phyloP scores from a whole-genome alignment of 2,329 filamentous ascomycete species.

The Neoascochyta sp. region DNA sequence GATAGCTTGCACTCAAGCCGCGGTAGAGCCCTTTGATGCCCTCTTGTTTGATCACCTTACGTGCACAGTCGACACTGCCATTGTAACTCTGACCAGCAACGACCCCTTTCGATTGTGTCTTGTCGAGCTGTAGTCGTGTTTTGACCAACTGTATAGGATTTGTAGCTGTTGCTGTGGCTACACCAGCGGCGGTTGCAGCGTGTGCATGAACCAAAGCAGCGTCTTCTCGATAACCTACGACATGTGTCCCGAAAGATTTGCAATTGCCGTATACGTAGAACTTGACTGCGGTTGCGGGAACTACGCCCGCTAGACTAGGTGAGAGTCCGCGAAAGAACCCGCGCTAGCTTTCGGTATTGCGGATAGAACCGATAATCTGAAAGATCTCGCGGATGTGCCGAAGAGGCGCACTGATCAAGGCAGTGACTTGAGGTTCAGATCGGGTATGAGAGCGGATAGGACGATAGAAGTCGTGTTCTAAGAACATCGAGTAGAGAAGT shows the following conservation, averaged over 20 bases:
- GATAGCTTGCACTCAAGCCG: constrained; percentile 24
- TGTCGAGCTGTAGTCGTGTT: constrained; percentile 12
- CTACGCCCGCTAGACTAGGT: constrained; percentile 39
- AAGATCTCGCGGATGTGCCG: constrained; percentile 30
- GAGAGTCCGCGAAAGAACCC: constrained; percentile 39
- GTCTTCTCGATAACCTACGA: constrained; percentile 27
- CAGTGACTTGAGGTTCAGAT: neutral
- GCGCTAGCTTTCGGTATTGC: constrained; percentile 38
- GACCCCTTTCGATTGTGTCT: constrained; percentile 3
- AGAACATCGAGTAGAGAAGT: constrained; percentile 2
- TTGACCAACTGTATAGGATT: constrained; percentile 42
- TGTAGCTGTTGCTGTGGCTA: constrained; percentile 37
- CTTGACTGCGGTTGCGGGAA: constrained; percentile 40
- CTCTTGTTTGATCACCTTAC: constrained; percentile 7
- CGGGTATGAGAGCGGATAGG: constrained; percentile 1
- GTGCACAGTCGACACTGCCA: constrained; percentile 8
- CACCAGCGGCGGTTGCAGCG: constrained; percentile 35
- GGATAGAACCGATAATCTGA: constrained; percentile 37
- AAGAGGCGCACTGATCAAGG: neutral
- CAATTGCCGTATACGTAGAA: constrained; percentile 41
- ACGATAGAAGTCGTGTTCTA: constrained; percentile 1
- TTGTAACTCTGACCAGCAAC: constrained; percentile 6
- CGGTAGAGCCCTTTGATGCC: constrained; percentile 10
- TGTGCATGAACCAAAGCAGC: constrained; percentile 33
- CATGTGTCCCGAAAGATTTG: constrained; percentile 32